Base-by-base conservation (phyloP, 331 rosid genomes). In the Acacia pycnantha region DNA sequence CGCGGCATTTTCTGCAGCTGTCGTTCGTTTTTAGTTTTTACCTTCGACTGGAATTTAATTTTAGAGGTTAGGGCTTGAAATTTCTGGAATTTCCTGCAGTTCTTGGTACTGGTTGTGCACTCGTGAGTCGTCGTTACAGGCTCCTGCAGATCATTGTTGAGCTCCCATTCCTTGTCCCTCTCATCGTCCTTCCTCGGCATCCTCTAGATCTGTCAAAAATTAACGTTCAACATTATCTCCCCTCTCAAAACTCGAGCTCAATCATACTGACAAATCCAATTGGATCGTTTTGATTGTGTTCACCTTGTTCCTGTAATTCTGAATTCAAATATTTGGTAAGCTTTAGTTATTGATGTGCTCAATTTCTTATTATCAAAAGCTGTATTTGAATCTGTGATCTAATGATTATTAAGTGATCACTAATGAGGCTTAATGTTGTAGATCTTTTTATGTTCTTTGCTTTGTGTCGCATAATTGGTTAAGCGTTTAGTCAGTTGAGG, bases 301-400 rank as follows among this genome's bases (percentile, higher is more conserved):
- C 51, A 6, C 18, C 29, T 70, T 37, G 70, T 13, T 3, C 19
- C 56, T 37, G 59, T 21, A 58, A 46, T 11, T 33, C 76, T 66
- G 37, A 37, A 27, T 29, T 15, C 27, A 41, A 35, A 67, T 73
- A 51, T 67, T 82, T 26, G 54, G 82, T 77, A 48, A 62, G 29
- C 70, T 83, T 77, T 61, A 61, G 12, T 51, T 73, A 31, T 11
- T 50, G 46, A 50, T 50, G 47, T 19, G 48, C 79, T 76, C 33
- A 24, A 8, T 4, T 75, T 76, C 21, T 29, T 18, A 43, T 70
- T 35, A 40, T 54, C 43, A 40, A 54, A 54, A 12, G 1, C 58
- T 5, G 4, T 50, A 50, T 73, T 33, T 44, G 29, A 24, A 41
- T 44, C 12, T 70, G 72, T 31, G 58, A 76, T 24, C 56, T 46